A percentile compares a stretch with the other conserved stretches of the same genome.
These are phyloP conservation scores for Leptodontidium sp. DNA, from an alignment of 2,329 filamentous ascomycete species.

Conservation along the genomic window DNA sequence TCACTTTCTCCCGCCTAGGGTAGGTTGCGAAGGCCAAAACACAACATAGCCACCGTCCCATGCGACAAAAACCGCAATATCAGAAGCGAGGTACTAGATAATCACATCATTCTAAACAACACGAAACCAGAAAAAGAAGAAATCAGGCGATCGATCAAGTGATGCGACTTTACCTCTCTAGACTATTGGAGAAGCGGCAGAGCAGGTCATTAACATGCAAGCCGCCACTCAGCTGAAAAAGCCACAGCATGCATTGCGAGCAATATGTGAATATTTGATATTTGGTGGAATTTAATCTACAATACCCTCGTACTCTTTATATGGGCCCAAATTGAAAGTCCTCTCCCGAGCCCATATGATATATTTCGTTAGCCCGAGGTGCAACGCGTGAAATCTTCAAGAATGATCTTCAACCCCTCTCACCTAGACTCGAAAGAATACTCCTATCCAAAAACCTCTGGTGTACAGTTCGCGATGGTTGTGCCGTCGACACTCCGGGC, in stretches of 20 bases:
- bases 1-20: not conserved
- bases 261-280: not conserved
- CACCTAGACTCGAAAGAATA: too few relatives aligned
- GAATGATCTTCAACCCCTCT: not conserved
- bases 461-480: not conserved
- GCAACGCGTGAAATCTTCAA: too few relatives aligned
- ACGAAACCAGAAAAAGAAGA: not conserved
- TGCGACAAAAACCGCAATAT: too few relatives aligned
- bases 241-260: slow-evolving; percentile 2
- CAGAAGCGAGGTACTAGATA: too few relatives aligned
- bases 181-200: not conserved
- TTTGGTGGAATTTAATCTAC: not conserved
- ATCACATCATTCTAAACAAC: too few relatives aligned
- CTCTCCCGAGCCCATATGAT: not conserved
- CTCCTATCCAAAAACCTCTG: too few relatives aligned
- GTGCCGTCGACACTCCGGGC: not conserved
- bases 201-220: not conserved
- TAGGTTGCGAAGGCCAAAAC: not conserved
- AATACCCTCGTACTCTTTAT: not conserved
- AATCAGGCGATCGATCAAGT: not conserved
- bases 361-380: not conserved
- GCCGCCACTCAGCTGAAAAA: not conserved
- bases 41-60: not conserved
- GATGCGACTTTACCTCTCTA: not conserved
- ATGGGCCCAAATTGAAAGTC: not conserved